Evolutionary conservation across 371 early-diverging fungal genomes (phyloP).

Genomic region (Mucor plumbeus): DNA sequence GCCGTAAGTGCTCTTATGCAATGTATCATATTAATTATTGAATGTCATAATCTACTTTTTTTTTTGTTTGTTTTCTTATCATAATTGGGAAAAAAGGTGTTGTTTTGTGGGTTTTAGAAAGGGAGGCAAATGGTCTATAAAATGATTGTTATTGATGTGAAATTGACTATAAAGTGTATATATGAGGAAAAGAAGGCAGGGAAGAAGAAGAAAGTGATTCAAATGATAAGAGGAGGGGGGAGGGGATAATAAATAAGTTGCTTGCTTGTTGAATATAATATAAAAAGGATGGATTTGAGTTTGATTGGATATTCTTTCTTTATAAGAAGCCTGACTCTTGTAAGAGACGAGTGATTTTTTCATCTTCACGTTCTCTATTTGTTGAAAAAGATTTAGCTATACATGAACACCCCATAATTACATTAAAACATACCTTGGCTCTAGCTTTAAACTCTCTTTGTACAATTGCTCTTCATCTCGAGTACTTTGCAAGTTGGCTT

Average conservation of each 20-base stretch:
- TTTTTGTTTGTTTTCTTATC: too few species aligned
- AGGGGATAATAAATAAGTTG: neutral
- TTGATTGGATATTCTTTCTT: neutral
- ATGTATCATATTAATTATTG: too few species aligned
- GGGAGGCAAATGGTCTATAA: too few species aligned
- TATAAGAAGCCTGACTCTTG: conserved; percentile 88
- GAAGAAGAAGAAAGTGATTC: too few species aligned
- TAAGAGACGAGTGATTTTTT: conserved; percentile 83
- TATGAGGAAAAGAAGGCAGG: neutral
- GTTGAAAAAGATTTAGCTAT: neutral
- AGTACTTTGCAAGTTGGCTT: conserved; percentile 62
- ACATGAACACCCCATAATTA: neutral
- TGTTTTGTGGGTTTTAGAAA: too few species aligned
- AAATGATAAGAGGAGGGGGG: neutral
- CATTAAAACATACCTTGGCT: conserved; percentile 62
- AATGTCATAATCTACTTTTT: too few species aligned
- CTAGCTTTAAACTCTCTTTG: conserved; percentile 67
- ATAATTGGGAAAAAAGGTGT: too few species aligned
- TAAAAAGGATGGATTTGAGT: too few species aligned
- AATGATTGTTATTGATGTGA: too few species aligned
- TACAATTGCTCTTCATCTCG: conserved; percentile 76
- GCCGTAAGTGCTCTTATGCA: too few species aligned
- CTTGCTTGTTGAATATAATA: neutral
- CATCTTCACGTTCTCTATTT: conserved; percentile 82
- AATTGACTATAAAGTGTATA: neutral